Evolutionary conservation across 176 grass and related monocot genomes (phyloP).

Genomic region (Lolium perenne): DNA sequence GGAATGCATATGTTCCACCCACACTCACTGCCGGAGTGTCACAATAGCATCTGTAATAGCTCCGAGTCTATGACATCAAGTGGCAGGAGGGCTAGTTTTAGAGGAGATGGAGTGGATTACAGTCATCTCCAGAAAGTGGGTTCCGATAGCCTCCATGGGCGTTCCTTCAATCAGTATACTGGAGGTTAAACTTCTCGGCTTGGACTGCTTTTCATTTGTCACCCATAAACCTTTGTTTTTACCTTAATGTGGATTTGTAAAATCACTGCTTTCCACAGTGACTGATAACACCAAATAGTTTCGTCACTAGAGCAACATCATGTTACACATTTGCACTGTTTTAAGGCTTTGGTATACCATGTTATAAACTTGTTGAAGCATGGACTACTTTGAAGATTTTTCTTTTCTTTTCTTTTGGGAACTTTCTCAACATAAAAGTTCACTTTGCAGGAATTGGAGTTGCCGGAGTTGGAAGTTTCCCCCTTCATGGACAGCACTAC

Average conservation of each 20-base stretch:
- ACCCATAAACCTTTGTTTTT: conserved; percentile 2
- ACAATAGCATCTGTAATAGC: conserved; percentile 43
- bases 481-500: conserved; percentile 54
- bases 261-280: background rate
- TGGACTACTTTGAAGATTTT: background rate
- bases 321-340: background rate
- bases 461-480: conserved; percentile 62
- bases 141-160: conserved; percentile 46
- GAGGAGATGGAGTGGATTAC: conserved; percentile 52
- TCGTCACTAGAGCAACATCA: background rate
- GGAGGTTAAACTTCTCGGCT: conserved; percentile 46
- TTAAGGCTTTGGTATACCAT: too few species aligned
- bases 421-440: background rate
- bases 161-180: conserved; percentile 54
- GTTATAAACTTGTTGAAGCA: too few species aligned
- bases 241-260: conserved; percentile 15
- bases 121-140: conserved; percentile 50
- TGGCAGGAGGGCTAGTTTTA: conserved; percentile 50
- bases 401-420: conserved; percentile 4
- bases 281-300: background rate
- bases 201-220: background rate
- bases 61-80: conserved; percentile 49
- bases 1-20: conserved; percentile 57
- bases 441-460: conserved; percentile 52
- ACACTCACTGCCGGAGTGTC: conserved; percentile 61